Percentiles rank a stretch among this genome's conserved stretches.
phyloP scores from a whole-genome alignment of 345 rosid genomes.

The Aquilaria yunnanensis region DNA sequence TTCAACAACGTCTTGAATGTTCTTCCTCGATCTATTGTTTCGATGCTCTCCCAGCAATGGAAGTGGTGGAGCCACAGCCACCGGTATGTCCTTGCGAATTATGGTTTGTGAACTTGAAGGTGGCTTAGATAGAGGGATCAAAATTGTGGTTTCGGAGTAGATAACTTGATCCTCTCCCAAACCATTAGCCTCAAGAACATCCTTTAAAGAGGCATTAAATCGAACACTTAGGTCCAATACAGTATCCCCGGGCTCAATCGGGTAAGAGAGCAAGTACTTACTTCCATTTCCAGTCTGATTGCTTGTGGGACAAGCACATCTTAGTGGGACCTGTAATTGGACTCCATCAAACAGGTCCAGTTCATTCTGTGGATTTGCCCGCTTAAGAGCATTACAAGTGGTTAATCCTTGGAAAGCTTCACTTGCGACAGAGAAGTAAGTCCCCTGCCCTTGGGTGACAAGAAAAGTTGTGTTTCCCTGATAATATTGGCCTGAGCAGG shows the following conservation, averaged over 20 bases:
- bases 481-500: conserved; percentile 29
- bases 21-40: conserved; percentile 14
- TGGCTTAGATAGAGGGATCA: conserved; percentile 23
- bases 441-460: background rate
- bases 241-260: conserved; percentile 17
- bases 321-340: conserved; percentile 28
- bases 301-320: conserved; percentile 45
- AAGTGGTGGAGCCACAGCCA: conserved; percentile 9
- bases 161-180: conserved; percentile 15
- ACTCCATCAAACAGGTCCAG: conserved; percentile 13
- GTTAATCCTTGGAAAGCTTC: conserved; percentile 30
- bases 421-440: conserved; percentile 19
- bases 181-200: conserved; percentile 27
- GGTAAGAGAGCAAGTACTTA: conserved; percentile 29
- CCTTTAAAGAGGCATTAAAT: conserved; percentile 22
- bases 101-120: conserved; percentile 29
- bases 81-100: conserved; percentile 11
- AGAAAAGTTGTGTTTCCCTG: conserved; percentile 24
- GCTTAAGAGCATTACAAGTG: conserved; percentile 28
- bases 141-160: conserved; percentile 31
- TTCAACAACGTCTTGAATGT: conserved; percentile 15
- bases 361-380: conserved; percentile 9
- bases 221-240: conserved; percentile 19
- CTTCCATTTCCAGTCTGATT: conserved; percentile 22
- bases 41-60: background rate